Percentiles rank a stretch among this genome's conserved stretches.
These are phyloP conservation scores for Mortierella claussenii DNA, from an alignment of 192 early-diverging fungal genomes.

Conservation along the genomic window DNA sequence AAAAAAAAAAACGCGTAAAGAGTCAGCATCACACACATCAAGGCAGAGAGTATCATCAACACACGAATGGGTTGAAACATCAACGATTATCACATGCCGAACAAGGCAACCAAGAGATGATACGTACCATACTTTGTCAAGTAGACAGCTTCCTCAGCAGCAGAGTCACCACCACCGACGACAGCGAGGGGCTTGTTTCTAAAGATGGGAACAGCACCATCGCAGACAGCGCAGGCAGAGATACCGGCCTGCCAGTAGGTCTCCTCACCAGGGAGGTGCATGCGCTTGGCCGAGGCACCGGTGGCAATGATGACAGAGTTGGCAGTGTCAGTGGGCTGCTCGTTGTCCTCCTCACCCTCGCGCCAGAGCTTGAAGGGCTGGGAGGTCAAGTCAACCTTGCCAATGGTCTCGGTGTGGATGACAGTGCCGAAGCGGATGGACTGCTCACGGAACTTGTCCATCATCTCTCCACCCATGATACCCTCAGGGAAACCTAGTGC, in stretches of 20 bases:
- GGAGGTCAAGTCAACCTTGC: conserved; percentile 81
- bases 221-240: conserved; percentile 98
- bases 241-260: conserved; percentile 98
- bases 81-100: too few relatives aligned
- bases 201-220: conserved; percentile 98
- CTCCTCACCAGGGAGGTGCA: conserved; percentile 91
- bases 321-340: conserved; percentile 78
- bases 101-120: too few relatives aligned
- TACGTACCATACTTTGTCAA: conserved; percentile 89
- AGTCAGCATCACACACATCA: background rate
- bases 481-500: conserved; percentile 88
- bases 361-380: conserved; percentile 90
- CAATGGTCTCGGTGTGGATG: conserved; percentile 92
- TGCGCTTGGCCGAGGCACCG: conserved; percentile 97
- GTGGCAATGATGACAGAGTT: conserved; percentile 94
- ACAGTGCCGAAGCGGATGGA: conserved; percentile 87
- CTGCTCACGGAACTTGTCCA: conserved; percentile 88
- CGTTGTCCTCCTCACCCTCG: conserved; percentile 80
- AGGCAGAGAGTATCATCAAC: background rate
- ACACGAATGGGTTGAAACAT: background rate
- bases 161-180: conserved; percentile 97
- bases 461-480: conserved; percentile 87
- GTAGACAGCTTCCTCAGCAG: conserved; percentile 96
- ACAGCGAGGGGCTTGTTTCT: conserved; percentile 95
- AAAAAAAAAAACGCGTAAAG: conserved; percentile 7